Conservation (phyloP, 2,329 filamentous ascomycete species). For the Coniochaeta hoffmannii region DNA sequence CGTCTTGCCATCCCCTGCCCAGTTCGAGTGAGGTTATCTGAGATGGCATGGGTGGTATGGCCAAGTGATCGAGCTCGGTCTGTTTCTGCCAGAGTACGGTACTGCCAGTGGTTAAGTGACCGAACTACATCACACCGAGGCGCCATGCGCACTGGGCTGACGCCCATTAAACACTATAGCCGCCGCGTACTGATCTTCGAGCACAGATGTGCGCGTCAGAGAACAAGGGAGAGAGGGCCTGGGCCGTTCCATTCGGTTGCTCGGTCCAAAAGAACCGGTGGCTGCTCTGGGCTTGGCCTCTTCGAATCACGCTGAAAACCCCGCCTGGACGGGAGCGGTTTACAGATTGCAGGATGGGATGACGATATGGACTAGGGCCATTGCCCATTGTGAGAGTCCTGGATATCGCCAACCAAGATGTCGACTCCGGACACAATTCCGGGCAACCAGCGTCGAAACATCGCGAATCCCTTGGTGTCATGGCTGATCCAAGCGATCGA, state of each 20-base stretch:
- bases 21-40: too few relatives aligned
- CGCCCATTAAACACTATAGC: background rate
- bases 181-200: background rate
- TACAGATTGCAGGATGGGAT: background rate
- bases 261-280: background rate
- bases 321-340: background rate
- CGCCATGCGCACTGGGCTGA: too few relatives aligned
- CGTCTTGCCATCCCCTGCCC: background rate
- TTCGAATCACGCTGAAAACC: background rate
- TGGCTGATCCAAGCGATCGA: background rate
- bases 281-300: background rate
- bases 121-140: too few relatives aligned
- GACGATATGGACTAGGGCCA: background rate
- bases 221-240: too few relatives aligned
- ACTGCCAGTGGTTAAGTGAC: background rate
- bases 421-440: background rate
- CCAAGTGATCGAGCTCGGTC: background rate
- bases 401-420: background rate
- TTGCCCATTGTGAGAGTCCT: background rate
- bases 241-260: background rate
- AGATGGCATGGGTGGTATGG: too few relatives aligned
- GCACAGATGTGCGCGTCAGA: background rate
- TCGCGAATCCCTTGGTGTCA: too few relatives aligned
- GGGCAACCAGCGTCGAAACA: background rate
- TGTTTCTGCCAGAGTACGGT: background rate